Evolutionary conservation across 1,284 basidiomycete species (phyloP), one percentile per base, ranked within the genome.

Genomic region (Pholiota adiposa): DNA sequence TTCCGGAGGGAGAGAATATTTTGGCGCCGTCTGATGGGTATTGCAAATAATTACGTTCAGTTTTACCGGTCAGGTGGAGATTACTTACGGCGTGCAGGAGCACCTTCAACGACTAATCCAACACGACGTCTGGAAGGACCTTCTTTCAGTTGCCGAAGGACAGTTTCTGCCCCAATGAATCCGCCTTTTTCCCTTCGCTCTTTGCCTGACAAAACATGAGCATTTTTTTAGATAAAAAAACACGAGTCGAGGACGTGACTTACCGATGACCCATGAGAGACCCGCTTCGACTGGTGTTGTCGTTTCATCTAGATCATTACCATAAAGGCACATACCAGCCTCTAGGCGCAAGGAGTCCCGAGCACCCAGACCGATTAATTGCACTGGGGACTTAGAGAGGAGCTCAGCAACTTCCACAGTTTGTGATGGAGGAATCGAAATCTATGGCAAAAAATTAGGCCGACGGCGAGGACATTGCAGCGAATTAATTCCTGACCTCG

Each of bases 321-420:
- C 97, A 72, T 98, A 98, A 44, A 99, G 81, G 75, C 97, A 99
- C 89, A 99, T 91, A n/a, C 97, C 97, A 0, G 97, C 97, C 75
- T 99, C 97, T 38, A 99, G 82, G 34, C 97, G 87, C 18, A 99
- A 78, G 67, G 92, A 95, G 74, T 99, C 97, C 46, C 97, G 86
- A 9, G 96, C 94, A 19, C 94, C 97, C 3, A 99, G 85, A 16
- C 97, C 97, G 0, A 93, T 91, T 4, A 97, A 83, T 73, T 93
- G 87, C 2, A 97, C 93, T 0, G 91, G 89, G 1, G 83, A 68
- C 63, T 87, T 83, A 33, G 85, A 78, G n/a, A 98, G 82, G 18
- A 91, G 75, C 40, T 86, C 79, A 0, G 95, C 89, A 44, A 97
- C 83, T 5, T 85, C 83, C 6, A 88, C 80, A 0, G 94, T 90